Evolutionary conservation across 495 filamentous ascomycete genomes (phyloP).

Genomic region (Penicillium ucsense): DNA sequence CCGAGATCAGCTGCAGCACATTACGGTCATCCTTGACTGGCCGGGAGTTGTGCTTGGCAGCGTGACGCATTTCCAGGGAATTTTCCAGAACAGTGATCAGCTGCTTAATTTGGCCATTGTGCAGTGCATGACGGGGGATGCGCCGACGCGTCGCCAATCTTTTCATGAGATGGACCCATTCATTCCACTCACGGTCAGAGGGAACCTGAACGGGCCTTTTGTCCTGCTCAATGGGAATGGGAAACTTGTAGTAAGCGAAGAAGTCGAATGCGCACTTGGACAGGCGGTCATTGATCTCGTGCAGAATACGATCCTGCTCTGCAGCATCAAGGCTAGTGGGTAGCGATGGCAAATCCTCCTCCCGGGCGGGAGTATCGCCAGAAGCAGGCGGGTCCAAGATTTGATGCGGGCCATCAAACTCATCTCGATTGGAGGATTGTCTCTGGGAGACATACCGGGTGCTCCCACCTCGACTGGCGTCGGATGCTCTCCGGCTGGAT

Average conservation of each 20-base stretch:
- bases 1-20: conserved; percentile 76
- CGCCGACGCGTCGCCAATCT: conserved; percentile 74
- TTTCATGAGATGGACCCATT: conserved; percentile 85
- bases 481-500: conserved; percentile 25
- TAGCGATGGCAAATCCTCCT: conserved; percentile 68
- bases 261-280: conserved; percentile 84
- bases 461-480: conserved; percentile 35
- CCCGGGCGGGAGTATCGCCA: conserved; percentile 59
- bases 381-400: conserved; percentile 58
- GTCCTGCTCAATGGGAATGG: conserved; percentile 69
- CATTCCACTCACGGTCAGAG: conserved; percentile 80
- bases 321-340: conserved; percentile 73
- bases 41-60: conserved; percentile 71
- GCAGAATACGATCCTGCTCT: conserved; percentile 74
- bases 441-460: conserved; percentile 53
- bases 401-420: conserved; percentile 81
- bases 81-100: conserved; percentile 76
- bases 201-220: conserved; percentile 71
- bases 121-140: conserved; percentile 72
- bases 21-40: conserved; percentile 85
- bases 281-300: conserved; percentile 70
- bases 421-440: conserved; percentile 71
- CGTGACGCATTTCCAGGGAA: conserved; percentile 76
- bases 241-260: conserved; percentile 82
- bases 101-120: conserved; percentile 85